A percentile compares a stretch with the other conserved stretches of the same genome.
phyloP scores from a whole-genome alignment of 2,329 filamentous ascomycete genomes.

The Clonostachys sp. region DNA sequence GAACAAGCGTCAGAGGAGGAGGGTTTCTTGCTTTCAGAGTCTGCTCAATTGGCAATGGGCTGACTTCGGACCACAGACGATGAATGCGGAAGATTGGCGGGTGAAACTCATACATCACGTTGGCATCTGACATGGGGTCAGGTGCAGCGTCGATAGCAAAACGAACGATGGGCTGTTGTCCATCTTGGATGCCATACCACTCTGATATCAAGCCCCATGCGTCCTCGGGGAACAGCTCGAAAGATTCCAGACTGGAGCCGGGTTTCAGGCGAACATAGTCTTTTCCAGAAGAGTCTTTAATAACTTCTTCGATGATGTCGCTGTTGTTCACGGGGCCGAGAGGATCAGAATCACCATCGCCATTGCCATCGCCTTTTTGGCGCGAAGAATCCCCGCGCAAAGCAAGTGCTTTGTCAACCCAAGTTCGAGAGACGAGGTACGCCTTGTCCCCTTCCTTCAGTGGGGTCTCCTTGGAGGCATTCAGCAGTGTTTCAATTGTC shows the following conservation, averaged over 20 bases:
- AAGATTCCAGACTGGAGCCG: slow-evolving; percentile 65
- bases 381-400: slow-evolving; percentile 55
- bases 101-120: slow-evolving; percentile 77
- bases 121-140: slow-evolving; percentile 47
- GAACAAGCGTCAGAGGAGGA: slow-evolving; percentile 61
- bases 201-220: slow-evolving; percentile 78
- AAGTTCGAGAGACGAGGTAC: slow-evolving; percentile 73
- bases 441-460: slow-evolving; percentile 69
- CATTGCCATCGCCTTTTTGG: slow-evolving; percentile 48
- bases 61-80: slow-evolving; percentile 64
- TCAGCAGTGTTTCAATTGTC: slow-evolving; percentile 60
- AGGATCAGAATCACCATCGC: slow-evolving; percentile 9
- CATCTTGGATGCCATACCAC: slow-evolving; percentile 75
- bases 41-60: slow-evolving; percentile 51
- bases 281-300: slow-evolving; percentile 41
- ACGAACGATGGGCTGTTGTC: slow-evolving; percentile 68
- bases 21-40: slow-evolving; percentile 56
- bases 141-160: slow-evolving; percentile 66
- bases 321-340: slow-evolving; percentile 85
- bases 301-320: slow-evolving; percentile 65
- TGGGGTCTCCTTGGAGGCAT: slow-evolving; percentile 44
- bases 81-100: slow-evolving; percentile 83
- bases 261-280: slow-evolving; percentile 71
- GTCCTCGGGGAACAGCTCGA: slow-evolving; percentile 70
- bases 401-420: slow-evolving; percentile 71